Conservation (phyloP, 345 rosid genomes). For the Raphanus raphanistrum region DNA sequence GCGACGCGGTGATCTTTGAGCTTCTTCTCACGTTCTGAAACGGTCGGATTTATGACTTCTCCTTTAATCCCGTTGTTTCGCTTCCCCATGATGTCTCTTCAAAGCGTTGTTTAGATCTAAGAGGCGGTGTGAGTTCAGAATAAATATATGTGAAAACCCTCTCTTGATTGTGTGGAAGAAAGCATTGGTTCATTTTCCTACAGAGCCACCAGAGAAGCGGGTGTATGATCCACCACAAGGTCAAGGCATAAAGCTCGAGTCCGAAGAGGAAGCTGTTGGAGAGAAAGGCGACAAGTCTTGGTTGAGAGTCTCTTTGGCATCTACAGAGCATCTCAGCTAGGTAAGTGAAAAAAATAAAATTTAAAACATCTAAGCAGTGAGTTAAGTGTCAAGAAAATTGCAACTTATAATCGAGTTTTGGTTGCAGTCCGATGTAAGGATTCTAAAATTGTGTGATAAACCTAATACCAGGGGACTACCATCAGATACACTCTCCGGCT, state of each 20-base stretch:
- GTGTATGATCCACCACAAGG: too few relatives aligned
- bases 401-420: slow-evolving; percentile 7
- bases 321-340: slow-evolving; percentile 53
- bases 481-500: slow-evolving; percentile 87
- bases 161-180: too few relatives aligned
- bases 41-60: too few relatives aligned
- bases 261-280: slow-evolving; percentile 38
- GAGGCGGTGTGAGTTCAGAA: too few relatives aligned
- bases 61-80: too few relatives aligned
- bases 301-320: slow-evolving; percentile 81
- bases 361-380: background rate
- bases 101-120: too few relatives aligned
- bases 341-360: slow-evolving; percentile 38
- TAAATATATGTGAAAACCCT: too few relatives aligned
- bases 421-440: slow-evolving; percentile 61
- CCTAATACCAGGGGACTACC: slow-evolving; percentile 89
- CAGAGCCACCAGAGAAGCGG: too few relatives aligned
- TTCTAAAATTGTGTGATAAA: slow-evolving; percentile 53
- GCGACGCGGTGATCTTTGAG: too few relatives aligned
- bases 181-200: too few relatives aligned
- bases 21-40: too few relatives aligned
- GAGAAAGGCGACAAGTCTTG: slow-evolving; percentile 64
- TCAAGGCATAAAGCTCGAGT: background rate
- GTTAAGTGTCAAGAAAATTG: background rate
- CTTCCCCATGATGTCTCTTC: too few relatives aligned